Evolutionary conservation across 176 grass and related monocot genomes (phyloP).

Genomic region (Carex myosuroides): DNA sequence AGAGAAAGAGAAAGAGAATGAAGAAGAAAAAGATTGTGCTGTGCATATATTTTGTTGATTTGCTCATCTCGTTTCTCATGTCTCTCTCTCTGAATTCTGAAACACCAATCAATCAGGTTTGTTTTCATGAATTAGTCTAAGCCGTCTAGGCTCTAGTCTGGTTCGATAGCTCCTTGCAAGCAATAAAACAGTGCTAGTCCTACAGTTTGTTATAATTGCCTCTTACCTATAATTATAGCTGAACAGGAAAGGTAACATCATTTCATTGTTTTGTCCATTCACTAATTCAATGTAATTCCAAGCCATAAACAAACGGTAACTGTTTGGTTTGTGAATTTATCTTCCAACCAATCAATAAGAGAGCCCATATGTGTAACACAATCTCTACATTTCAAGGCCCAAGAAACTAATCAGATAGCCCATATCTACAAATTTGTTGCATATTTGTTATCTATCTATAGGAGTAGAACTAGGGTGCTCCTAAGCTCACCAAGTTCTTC

Average conservation of each 20-base stretch:
- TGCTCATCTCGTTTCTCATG: background rate
- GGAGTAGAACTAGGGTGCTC: too few species aligned
- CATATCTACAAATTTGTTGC: too few species aligned
- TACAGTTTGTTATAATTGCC: background rate
- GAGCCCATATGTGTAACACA: background rate
- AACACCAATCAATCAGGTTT: background rate
- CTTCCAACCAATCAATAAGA: background rate
- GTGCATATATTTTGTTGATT: background rate
- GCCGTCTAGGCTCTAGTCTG: background rate
- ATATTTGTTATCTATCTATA: too few species aligned
- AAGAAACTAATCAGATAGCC: background rate
- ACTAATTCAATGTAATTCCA: background rate
- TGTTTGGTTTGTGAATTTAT: background rate
- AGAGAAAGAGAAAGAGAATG: background rate
- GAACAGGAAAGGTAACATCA: background rate
- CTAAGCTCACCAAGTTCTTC: too few species aligned
- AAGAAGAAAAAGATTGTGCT: background rate
- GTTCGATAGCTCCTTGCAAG: background rate
- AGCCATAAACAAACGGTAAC: background rate
- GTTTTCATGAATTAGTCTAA: background rate
- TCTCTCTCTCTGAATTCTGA: background rate
- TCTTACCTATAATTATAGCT: background rate
- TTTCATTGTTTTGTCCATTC: background rate
- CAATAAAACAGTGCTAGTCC: background rate
- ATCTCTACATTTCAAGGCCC: background rate